A percentile compares a stretch with the other conserved stretches of the same genome.
These are phyloP conservation scores for Haematococcus lacustris DNA, from an alignment of 139 green algal species.

Conservation along the genomic window DNA sequence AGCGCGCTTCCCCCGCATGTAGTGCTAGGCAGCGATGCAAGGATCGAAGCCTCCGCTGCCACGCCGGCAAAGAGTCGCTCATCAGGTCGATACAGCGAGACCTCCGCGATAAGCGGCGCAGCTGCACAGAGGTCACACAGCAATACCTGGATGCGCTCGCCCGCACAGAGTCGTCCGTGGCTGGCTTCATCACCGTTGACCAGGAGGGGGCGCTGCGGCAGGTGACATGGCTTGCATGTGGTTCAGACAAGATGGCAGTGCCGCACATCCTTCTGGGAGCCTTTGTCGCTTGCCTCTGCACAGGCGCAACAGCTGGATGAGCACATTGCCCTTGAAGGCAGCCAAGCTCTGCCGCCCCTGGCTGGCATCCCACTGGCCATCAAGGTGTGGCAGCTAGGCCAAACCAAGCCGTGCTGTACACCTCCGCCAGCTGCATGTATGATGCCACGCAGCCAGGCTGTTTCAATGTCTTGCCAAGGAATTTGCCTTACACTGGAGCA, in stretches of 20 bases:
- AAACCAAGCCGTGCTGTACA: neutral
- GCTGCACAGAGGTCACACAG: conserved; percentile 30
- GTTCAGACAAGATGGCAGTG: no score
- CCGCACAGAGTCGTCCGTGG: conserved; percentile 19
- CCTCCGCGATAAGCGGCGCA: conserved; percentile 30
- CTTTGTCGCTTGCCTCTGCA: neutral
- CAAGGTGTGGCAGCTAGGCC: conserved; percentile 49
- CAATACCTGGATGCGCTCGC: conserved; percentile 36
- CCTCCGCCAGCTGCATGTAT: neutral
- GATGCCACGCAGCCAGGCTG: neutral
- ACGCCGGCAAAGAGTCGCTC: no score
- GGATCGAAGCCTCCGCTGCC: no score
- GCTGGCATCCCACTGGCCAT: conserved; percentile 78
- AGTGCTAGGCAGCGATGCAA: no score
- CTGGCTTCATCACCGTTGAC: conserved; percentile 50
- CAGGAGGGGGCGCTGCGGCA: conserved; percentile 36
- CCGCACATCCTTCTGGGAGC: neutral
- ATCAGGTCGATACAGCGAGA: conserved; percentile 31
- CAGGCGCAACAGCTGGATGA: conserved; percentile 51
- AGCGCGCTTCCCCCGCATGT: no score
- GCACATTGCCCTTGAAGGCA: conserved; percentile 26
- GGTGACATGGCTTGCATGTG: conserved; percentile 24
- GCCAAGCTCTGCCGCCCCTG: conserved; percentile 35
- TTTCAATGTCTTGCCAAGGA: no score
- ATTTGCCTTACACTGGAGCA: no score